Evolutionary conservation across 768 basidiomycete genomes (phyloP).

Genomic region (Nevesoporus exiguus): DNA sequence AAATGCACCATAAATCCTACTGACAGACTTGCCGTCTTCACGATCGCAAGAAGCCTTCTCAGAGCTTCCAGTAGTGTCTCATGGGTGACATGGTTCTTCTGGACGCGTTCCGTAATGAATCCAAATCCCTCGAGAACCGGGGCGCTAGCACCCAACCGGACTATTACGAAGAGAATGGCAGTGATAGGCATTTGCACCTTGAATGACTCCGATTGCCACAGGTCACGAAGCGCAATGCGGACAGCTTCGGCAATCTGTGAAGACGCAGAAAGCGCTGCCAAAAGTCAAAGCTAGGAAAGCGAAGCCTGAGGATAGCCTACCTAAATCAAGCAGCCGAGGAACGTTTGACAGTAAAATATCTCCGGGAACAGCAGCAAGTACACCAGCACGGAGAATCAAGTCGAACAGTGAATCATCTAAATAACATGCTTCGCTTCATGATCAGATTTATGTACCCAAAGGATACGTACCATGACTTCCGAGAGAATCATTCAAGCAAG

Average conservation of each 20-base stretch:
- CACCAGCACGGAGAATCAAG: slow-evolving; percentile 41
- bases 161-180: slow-evolving; percentile 36
- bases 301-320: slow-evolving; percentile 25
- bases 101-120: slow-evolving; percentile 21
- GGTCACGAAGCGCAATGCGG: slow-evolving; percentile 32
- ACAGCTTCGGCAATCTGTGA: slow-evolving; percentile 33
- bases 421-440: neutral
- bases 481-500: slow-evolving; percentile 32
- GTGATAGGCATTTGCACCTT: slow-evolving; percentile 32
- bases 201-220: slow-evolving; percentile 27
- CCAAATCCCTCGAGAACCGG: slow-evolving; percentile 34
- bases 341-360: slow-evolving; percentile 31
- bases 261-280: slow-evolving; percentile 16
- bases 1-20: slow-evolving; percentile 15
- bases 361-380: slow-evolving; percentile 34
- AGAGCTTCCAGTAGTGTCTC: slow-evolving; percentile 33
- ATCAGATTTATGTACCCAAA: neutral
- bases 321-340: slow-evolving; percentile 41
- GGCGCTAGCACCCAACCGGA: slow-evolving; percentile 44
- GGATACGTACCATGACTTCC: slow-evolving; percentile 34
- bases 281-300: slow-evolving; percentile 7
- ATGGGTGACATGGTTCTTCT: slow-evolving; percentile 13
- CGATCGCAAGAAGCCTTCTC: slow-evolving; percentile 40
- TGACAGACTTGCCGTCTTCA: slow-evolving; percentile 47
- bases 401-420: slow-evolving; percentile 41